These are phyloP conservation scores for Wallacemonas rigidus DNA, from an alignment of 208 protist species.

Conservation along the genomic window DNA sequence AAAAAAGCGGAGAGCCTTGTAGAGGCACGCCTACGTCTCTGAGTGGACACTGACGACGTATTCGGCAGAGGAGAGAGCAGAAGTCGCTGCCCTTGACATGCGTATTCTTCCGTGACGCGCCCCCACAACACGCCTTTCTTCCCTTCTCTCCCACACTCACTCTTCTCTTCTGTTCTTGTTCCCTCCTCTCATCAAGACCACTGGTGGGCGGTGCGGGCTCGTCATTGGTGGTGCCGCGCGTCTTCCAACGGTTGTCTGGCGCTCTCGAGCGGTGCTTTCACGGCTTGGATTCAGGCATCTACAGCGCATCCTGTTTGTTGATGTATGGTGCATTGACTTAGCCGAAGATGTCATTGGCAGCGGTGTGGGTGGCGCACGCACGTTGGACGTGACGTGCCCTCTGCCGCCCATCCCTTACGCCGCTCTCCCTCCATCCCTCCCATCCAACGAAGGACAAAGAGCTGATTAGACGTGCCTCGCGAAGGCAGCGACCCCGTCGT, in stretches of 20 bases:
- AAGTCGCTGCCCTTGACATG: not conserved
- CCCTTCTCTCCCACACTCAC: not conserved
- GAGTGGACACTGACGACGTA: too few species aligned
- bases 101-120: not conserved
- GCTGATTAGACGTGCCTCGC: constrained; percentile 22
- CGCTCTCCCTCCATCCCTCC: not conserved
- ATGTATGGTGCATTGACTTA: not conserved
- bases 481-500: not conserved
- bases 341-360: not conserved
- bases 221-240: too few species aligned
- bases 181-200: too few species aligned
- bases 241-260: too few species aligned
- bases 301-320: constrained; percentile 5
- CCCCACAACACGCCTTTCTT: not conserved
- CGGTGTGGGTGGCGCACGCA: not conserved
- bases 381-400: too few species aligned
- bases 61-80: too few species aligned
- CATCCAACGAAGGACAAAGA: constrained; percentile 45
- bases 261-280: not conserved
- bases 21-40: too few species aligned
- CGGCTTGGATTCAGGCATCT: not conserved
- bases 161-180: not conserved
- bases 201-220: too few species aligned
- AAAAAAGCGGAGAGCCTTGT: too few species aligned
- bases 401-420: too few species aligned